Evolutionary conservation across 805 yeast species (phyloP).

Genomic region (Monosporozyma aerobia): DNA sequence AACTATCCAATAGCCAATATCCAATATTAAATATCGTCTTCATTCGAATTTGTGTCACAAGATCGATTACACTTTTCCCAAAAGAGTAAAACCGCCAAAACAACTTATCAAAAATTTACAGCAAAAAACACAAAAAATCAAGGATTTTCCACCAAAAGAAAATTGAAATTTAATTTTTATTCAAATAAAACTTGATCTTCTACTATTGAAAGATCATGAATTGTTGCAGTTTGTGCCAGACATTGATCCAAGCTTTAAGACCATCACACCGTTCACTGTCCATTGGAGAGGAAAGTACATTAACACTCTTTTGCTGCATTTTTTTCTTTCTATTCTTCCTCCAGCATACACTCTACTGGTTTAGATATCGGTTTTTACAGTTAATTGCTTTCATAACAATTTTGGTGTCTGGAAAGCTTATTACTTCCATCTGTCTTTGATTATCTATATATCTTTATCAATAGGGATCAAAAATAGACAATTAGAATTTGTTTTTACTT

Average conservation of each 20-base stretch:
- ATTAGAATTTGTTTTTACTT: neutral
- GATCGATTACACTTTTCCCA: neutral
- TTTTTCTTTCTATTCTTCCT: no score
- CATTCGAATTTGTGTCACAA: neutral
- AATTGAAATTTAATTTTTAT: neutral
- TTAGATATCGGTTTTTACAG: neutral
- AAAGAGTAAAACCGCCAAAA: neutral
- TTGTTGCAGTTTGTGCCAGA: neutral
- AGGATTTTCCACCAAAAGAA: neutral
- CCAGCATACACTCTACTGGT: neutral
- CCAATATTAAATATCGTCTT: no score
- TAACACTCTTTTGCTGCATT: neutral
- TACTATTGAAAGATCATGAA: neutral
- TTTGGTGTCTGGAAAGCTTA: neutral
- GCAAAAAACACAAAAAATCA: neutral
- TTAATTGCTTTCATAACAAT: neutral
- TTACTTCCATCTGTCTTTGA: neutral
- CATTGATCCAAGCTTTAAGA: neutral
- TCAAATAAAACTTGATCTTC: neutral
- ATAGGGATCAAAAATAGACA: no score
- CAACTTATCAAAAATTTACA: neutral
- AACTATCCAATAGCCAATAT: no score
- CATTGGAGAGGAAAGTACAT: neutral
- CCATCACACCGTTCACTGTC: neutral
- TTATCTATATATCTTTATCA: neutral